Evolutionary conservation across 2,329 filamentous ascomycete species (phyloP).

Genomic region (Alternaria solani): DNA sequence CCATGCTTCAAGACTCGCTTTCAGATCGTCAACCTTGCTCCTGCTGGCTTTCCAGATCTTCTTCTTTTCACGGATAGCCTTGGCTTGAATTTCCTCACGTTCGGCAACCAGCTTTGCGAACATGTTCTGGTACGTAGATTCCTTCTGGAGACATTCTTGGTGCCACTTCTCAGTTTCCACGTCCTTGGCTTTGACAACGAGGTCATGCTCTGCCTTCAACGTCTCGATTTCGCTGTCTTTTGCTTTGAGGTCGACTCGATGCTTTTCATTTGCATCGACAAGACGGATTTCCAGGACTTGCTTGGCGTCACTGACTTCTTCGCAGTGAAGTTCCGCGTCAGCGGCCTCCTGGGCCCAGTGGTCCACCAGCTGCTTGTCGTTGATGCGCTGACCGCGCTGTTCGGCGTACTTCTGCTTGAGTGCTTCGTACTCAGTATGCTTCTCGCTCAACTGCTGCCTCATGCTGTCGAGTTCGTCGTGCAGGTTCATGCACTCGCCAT

Average conservation of each 20-base stretch:
- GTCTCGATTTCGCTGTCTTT: neutral
- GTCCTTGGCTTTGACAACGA: neutral
- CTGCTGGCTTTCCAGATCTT: neutral
- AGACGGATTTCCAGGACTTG: neutral
- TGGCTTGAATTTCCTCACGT: neutral
- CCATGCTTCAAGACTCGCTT: neutral
- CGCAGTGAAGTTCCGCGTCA: neutral
- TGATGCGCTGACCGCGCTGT: neutral
- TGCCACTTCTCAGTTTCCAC: neutral
- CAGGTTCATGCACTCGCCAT: neutral
- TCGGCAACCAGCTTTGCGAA: neutral
- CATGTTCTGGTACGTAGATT: neutral
- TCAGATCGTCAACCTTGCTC: neutral
- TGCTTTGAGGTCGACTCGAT: neutral
- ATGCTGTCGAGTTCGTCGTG: neutral
- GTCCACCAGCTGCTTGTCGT: constrained; percentile 4
- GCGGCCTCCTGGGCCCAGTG: neutral
- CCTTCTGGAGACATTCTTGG: neutral
- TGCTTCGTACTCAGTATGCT: neutral
- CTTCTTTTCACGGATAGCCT: neutral
- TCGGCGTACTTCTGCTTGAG: constrained; percentile 2
- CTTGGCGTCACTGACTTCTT: neutral
- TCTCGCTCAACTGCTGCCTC: neutral
- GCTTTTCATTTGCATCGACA: neutral
- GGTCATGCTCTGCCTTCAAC: neutral